Percentiles rank a stretch among this genome's conserved stretches.
phyloP scores from a whole-genome alignment of 2,329 filamentous ascomycete species.

The Taxawa tesnikishii region DNA sequence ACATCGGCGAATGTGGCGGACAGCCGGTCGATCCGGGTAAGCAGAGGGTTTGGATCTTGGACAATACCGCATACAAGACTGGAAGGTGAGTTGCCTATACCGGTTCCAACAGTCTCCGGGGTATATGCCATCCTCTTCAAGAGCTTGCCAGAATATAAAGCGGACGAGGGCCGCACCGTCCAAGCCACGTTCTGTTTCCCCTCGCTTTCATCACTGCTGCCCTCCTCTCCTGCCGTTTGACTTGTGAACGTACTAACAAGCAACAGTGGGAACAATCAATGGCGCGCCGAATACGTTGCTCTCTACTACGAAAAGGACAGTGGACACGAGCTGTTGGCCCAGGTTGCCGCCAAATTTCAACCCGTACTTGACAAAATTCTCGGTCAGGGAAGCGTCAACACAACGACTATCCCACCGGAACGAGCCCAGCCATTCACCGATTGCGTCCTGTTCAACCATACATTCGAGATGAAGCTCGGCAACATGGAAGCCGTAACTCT shows the following conservation, averaged over 20 bases:
- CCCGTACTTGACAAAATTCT: too few species aligned
- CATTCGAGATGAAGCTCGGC: constrained; percentile 52
- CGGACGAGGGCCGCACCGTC: too few species aligned
- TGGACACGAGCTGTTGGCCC: constrained; percentile 52
- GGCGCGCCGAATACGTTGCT: constrained; percentile 74
- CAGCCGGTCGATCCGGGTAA: constrained; percentile 41
- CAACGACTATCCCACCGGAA: too few species aligned
- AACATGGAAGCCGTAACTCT: constrained; percentile 22
- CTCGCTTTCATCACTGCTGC: too few species aligned
- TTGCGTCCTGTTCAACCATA: constrained; percentile 57
- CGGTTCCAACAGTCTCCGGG: background rate
- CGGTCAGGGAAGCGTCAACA: too few species aligned
- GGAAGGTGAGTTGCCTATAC: background rate
- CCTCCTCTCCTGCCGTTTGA: too few species aligned
- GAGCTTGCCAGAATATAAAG: too few species aligned
- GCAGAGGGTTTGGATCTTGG: constrained; percentile 77
- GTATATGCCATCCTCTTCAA: too few species aligned
- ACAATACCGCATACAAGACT: constrained; percentile 71
- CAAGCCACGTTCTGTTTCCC: too few species aligned
- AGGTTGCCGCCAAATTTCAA: constrained; percentile 57
- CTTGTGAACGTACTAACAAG: too few species aligned
- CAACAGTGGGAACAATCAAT: too few species aligned
- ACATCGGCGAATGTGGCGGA: too few species aligned
- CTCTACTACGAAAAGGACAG: constrained; percentile 68
- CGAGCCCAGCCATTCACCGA: constrained; percentile 69